A percentile compares a stretch with the other conserved stretches of the same genome.
Conservation (phyloP, 2,329 filamentous ascomycete species). For the Capronia americana region DNA sequence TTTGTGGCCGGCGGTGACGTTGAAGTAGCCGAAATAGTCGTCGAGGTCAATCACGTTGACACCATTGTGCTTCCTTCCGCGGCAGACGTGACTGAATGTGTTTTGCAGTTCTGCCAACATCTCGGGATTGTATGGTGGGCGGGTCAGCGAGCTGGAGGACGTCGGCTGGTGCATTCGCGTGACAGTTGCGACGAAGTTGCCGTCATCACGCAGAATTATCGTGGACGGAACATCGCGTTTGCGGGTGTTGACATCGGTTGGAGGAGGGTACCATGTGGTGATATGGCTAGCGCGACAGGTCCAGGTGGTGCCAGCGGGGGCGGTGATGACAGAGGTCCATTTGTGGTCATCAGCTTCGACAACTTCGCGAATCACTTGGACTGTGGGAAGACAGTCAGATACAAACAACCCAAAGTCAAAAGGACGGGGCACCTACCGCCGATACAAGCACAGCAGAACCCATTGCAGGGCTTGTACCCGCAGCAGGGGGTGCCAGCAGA, state of each 20-base stretch:
- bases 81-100: slow-evolving; percentile 11
- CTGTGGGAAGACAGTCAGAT: background rate
- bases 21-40: slow-evolving; percentile 17
- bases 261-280: slow-evolving; percentile 7
- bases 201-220: background rate
- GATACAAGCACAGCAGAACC: slow-evolving; percentile 16
- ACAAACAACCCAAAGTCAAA: background rate
- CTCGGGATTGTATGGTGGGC: background rate
- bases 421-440: slow-evolving; percentile 2
- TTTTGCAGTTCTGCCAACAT: slow-evolving; percentile 6
- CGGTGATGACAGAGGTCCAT: slow-evolving; percentile 23
- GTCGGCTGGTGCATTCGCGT: slow-evolving; percentile 1
- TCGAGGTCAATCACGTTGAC: slow-evolving; percentile 11
- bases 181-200: background rate
- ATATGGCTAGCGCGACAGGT: slow-evolving; percentile 22
- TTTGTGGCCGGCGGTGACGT: background rate
- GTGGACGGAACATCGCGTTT: slow-evolving; percentile 16
- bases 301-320: slow-evolving; percentile 14
- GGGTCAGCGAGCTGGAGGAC: background rate
- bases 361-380: slow-evolving; percentile 15
- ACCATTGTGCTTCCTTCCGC: slow-evolving; percentile 5
- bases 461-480: slow-evolving; percentile 19
- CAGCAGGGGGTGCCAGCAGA: slow-evolving; percentile 17
- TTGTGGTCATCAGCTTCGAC: background rate
- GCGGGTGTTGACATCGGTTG: no score